Percentiles rank a stretch among this genome's conserved stretches.
phyloP scores from a whole-genome alignment of 2,329 filamentous ascomycete genomes.

The Dothideomycetes sp. region DNA sequence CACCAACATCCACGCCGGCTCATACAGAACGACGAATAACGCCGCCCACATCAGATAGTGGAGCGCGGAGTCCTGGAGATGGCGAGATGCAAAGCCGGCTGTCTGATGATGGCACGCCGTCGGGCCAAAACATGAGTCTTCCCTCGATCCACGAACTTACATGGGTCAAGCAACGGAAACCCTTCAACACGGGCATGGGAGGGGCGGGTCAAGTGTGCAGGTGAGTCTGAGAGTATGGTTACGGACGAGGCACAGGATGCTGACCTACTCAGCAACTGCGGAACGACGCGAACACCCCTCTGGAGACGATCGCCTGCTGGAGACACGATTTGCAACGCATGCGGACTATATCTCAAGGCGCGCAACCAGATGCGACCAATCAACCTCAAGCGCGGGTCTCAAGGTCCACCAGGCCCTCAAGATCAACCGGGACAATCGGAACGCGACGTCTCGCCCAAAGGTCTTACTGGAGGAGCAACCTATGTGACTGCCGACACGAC shows the following conservation, averaged over 20 bases:
- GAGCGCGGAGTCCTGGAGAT: constrained; percentile 7
- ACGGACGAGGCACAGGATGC: not conserved
- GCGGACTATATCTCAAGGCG: constrained; percentile 87
- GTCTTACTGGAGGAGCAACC: constrained; percentile 38
- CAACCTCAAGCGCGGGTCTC: constrained; percentile 69
- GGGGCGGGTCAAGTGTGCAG: constrained; percentile 56
- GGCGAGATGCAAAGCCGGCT: not conserved
- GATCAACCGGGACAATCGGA: constrained; percentile 1
- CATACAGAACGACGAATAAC: constrained; percentile 4
- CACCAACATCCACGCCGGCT: constrained; percentile 7
- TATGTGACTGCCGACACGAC: constrained; percentile 70
- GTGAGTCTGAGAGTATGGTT: no score
- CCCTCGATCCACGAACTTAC: constrained; percentile 9
- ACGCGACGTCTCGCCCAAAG: constrained; percentile 2
- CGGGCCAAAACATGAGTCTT: constrained; percentile 3
- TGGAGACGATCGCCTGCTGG: constrained; percentile 92
- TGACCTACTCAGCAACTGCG: constrained; percentile 63
- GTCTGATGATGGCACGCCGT: not conserved
- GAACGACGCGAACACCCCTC: constrained; percentile 82
- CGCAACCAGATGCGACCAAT: constrained; percentile 84
- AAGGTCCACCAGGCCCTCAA: constrained; percentile 22
- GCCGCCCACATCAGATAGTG: constrained; percentile 7
- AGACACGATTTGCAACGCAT: constrained; percentile 94
- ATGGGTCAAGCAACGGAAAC: constrained; percentile 7
- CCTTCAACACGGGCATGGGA: constrained; percentile 7